Evolutionary conservation across 768 basidiomycete species (phyloP).

Genomic region (Scleroderma citrinum): DNA sequence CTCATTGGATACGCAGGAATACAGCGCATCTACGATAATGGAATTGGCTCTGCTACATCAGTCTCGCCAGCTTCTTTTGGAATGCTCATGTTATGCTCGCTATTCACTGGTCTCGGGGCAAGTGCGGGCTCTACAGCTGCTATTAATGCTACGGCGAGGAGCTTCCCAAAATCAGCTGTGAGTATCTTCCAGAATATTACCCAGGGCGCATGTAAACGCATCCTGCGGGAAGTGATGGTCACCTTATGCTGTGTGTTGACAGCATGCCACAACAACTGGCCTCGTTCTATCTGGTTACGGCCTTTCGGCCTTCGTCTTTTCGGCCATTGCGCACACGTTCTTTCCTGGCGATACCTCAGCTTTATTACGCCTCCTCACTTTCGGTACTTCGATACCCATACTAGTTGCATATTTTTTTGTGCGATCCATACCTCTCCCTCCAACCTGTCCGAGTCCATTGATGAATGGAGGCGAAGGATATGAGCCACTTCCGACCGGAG

Average conservation of each 20-base stretch:
- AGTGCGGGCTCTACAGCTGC: constrained; percentile 58
- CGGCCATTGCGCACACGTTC: constrained; percentile 57
- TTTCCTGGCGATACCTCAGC: constrained; percentile 71
- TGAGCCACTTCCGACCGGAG: neutral
- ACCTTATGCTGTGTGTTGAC: neutral
- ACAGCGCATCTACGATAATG: constrained; percentile 50
- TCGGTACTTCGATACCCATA: constrained; percentile 74
- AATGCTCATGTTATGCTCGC: constrained; percentile 53
- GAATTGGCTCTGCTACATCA: constrained; percentile 27
- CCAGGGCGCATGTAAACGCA: too few relatives aligned
- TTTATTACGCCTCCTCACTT: constrained; percentile 63
- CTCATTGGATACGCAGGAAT: constrained; percentile 71
- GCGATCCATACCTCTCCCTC: constrained; percentile 49
- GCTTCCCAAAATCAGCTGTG: constrained; percentile 65
- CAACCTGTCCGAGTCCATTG: constrained; percentile 25
- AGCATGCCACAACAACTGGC: constrained; percentile 69
- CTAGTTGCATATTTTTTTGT: constrained; percentile 65
- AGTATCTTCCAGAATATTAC: constrained; percentile 13
- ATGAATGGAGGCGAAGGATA: neutral
- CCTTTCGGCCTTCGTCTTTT: constrained; percentile 82
- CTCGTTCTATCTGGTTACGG: constrained; percentile 80
- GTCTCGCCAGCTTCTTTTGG: constrained; percentile 38
- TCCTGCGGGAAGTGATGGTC: neutral
- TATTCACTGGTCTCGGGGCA: constrained; percentile 68
- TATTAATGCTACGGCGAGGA: constrained; percentile 74